Percentiles rank a stretch among this genome's conserved stretches.
These are phyloP conservation scores for Acanthamoeba quina DNA, from an alignment of 208 protist species.

Conservation along the genomic window DNA sequence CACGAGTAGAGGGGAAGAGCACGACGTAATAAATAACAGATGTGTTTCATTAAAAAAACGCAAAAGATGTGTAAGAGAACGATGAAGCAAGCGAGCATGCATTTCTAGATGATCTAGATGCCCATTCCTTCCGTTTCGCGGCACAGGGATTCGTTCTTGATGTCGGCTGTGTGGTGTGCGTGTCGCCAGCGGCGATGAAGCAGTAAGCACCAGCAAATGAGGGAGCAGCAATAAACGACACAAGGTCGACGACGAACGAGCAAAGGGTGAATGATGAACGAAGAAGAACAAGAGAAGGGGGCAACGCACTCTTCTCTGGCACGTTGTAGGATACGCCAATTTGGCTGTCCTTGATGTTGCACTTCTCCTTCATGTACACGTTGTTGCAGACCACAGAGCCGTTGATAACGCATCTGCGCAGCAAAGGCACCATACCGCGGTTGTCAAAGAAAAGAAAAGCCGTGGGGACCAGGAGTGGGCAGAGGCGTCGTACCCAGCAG, in stretches of 20 bases:
- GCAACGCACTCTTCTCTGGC: slow-evolving; percentile 52
- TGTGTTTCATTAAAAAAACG: neutral
- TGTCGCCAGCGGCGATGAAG: neutral
- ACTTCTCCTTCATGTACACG: slow-evolving; percentile 74
- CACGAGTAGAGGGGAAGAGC: neutral
- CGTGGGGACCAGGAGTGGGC: too few relatives aligned
- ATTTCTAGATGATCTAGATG: neutral
- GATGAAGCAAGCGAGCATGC: neutral
- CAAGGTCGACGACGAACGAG: neutral
- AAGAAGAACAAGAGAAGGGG: neutral
- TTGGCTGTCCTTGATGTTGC: slow-evolving; percentile 73
- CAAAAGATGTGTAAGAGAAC: neutral
- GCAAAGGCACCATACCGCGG: neutral
- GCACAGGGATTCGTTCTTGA: slow-evolving; percentile 66
- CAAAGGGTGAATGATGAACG: neutral
- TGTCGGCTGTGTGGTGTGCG: slow-evolving; percentile 30
- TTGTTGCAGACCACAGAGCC: slow-evolving; percentile 74
- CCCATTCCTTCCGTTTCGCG: slow-evolving; percentile 61
- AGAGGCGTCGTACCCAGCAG: slow-evolving; percentile 75
- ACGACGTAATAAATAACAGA: slow-evolving; percentile 4
- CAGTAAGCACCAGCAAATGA: neutral
- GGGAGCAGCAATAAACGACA: neutral
- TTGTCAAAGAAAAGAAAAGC: neutral
- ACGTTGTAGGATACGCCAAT: slow-evolving; percentile 73
- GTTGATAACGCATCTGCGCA: slow-evolving; percentile 44